These are phyloP conservation scores for Talaromyces sp. DNA, from an alignment of 2,329 filamentous ascomycete species.

Conservation along the genomic window DNA sequence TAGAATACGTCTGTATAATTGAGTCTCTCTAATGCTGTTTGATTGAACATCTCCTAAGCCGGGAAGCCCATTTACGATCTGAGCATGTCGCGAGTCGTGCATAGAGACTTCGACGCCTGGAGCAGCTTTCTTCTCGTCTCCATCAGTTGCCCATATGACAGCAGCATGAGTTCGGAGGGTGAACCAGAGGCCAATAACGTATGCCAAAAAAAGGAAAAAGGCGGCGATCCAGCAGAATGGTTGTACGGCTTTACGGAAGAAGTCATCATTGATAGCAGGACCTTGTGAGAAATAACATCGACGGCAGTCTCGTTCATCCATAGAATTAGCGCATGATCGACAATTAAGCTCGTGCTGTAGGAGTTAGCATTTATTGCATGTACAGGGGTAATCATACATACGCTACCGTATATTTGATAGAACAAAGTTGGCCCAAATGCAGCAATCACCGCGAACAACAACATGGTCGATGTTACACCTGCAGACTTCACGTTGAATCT, in stretches of 20 bases:
- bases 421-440: conserved; percentile 95
- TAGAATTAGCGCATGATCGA: conserved; percentile 58
- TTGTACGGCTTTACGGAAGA: conserved; percentile 85
- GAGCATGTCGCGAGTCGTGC: conserved; percentile 35
- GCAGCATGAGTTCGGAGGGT: conserved; percentile 93
- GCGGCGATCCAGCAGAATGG: conserved; percentile 92
- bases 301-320: conserved; percentile 65
- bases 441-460: conserved; percentile 91
- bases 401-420: conserved; percentile 96
- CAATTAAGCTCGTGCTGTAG: conserved; percentile 84
- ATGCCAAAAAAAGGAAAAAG: conserved; percentile 81
- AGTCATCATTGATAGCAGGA: conserved; percentile 78
- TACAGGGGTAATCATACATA: conserved; percentile 41
- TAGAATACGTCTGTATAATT: conserved; percentile 88
- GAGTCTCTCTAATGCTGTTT: conserved; percentile 76
- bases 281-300: conserved; percentile 91
- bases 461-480: conserved; percentile 95
- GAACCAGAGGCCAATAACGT: conserved; percentile 91
- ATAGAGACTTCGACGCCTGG: conserved; percentile 29
- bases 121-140: conserved; percentile 65
- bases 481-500: conserved; percentile 96
- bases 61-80: conserved; percentile 30
- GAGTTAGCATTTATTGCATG: conserved; percentile 27
- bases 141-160: conserved; percentile 89
- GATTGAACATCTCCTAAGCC: conserved; percentile 43